These are phyloP conservation scores for Evansstolkia leycettana DNA, from an alignment of 495 filamentous ascomycete species.

Conservation along the genomic window DNA sequence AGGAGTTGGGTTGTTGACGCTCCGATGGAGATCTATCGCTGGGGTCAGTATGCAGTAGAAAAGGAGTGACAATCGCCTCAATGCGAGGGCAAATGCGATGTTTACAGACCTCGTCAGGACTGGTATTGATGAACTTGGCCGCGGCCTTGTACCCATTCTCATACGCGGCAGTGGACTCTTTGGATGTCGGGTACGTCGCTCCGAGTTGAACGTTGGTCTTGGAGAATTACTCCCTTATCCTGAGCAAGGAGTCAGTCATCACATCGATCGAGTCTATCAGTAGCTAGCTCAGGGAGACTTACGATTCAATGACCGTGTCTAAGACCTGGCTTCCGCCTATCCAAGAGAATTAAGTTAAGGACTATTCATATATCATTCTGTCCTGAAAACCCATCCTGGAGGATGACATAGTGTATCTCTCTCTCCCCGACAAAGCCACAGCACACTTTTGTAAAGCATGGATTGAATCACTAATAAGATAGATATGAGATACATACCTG, in stretches of 20 bases:
- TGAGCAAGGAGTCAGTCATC: slow-evolving; percentile 12
- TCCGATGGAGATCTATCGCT: slow-evolving; percentile 32
- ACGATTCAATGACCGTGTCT: slow-evolving; percentile 52
- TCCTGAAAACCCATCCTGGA: no score
- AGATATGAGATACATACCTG: slow-evolving; percentile 15
- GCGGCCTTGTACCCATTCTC: slow-evolving; percentile 43
- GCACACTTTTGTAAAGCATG: no score
- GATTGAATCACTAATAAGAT: no score
- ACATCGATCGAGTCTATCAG: neutral
- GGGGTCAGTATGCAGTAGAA: slow-evolving; percentile 1
- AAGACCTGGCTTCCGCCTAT: slow-evolving; percentile 56
- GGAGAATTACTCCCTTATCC: slow-evolving; percentile 50
- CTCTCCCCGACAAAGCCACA: no score
- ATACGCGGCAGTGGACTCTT: slow-evolving; percentile 43
- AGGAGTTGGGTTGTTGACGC: slow-evolving; percentile 62
- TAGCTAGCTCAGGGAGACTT: slow-evolving; percentile 8
- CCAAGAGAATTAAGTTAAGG: neutral
- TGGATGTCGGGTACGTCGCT: slow-evolving; percentile 45
- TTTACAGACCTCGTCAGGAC: slow-evolving; percentile 42
- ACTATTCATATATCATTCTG: neutral
- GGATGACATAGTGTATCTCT: no score
- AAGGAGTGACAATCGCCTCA: no score
- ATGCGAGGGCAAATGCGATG: neutral
- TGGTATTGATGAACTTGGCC: slow-evolving; percentile 56
- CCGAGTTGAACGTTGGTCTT: slow-evolving; percentile 64